Evolutionary conservation across 352 stramenopile species (phyloP).

Genomic region (Lagenidium giganteum): DNA sequence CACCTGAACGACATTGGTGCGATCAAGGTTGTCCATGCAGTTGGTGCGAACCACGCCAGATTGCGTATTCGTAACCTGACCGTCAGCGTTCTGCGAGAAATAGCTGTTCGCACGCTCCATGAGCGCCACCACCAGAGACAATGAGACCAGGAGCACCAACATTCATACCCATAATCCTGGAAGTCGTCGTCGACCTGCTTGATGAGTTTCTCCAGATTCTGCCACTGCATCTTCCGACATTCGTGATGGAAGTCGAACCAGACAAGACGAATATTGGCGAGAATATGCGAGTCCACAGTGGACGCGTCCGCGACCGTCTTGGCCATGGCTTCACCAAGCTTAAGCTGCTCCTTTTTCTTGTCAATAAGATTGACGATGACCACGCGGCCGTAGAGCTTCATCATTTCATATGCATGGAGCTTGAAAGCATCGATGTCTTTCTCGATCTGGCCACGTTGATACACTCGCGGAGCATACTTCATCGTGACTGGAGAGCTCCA

Average conservation of each 20-base stretch:
- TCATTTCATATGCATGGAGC: constrained; percentile 54
- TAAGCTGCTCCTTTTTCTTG: constrained; percentile 92
- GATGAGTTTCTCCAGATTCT: constrained; percentile 89
- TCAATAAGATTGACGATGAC: constrained; percentile 94
- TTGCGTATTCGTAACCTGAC: constrained; percentile 63
- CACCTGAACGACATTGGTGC: constrained; percentile 81
- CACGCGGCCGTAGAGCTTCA: constrained; percentile 70
- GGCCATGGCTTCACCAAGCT: constrained; percentile 89
- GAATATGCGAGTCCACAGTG: constrained; percentile 51
- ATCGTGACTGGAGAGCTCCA: constrained; percentile 89
- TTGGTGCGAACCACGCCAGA: constrained; percentile 94
- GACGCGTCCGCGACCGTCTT: constrained; percentile 49
- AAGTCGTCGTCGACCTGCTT: constrained; percentile 85
- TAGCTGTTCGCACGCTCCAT: too few relatives aligned
- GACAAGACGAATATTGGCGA: constrained; percentile 62
- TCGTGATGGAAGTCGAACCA: constrained; percentile 99
- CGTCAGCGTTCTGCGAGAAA: constrained; percentile 48
- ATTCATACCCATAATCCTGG: constrained; percentile 47
- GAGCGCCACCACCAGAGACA: too few relatives aligned
- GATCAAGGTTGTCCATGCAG: constrained; percentile 98
- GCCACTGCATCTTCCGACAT: constrained; percentile 92
- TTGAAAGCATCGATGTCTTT: constrained; percentile 54
- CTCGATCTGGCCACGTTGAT: constrained; percentile 28
- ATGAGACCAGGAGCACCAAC: too few relatives aligned
- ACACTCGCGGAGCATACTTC: constrained; percentile 93